Conservation (phyloP, 129 eudicot genomes). For the Mikania micrantha region DNA sequence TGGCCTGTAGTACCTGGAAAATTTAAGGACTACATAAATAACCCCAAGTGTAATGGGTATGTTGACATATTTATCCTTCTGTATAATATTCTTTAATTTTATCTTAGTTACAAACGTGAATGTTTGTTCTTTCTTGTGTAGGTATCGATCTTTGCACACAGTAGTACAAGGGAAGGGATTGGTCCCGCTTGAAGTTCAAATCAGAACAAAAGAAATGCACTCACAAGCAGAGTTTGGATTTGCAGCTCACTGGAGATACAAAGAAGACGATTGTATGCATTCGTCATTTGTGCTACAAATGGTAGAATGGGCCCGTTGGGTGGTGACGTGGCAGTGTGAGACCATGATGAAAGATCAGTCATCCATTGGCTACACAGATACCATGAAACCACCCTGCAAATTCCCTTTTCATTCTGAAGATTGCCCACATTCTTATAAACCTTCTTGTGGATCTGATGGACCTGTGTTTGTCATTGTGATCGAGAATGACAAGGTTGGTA, state of each 20-base stretch:
- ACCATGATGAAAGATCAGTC: conserved; percentile 52
- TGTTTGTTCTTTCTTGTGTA: conserved; percentile 14
- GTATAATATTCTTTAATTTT: not conserved
- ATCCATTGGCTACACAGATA: conserved; percentile 32
- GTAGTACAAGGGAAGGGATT: conserved; percentile 73
- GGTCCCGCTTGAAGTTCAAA: conserved; percentile 87
- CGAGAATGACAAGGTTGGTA: conserved; percentile 83
- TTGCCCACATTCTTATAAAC: conserved; percentile 70
- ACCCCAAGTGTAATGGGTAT: conserved; percentile 82
- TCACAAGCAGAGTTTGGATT: conserved; percentile 89
- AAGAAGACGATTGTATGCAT: conserved; percentile 76
- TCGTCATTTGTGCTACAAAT: conserved; percentile 81
- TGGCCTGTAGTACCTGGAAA: conserved; percentile 92
- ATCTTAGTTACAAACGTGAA: not conserved
- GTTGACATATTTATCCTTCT: not conserved
- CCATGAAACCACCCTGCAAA: conserved; percentile 59
- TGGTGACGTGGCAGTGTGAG: conserved; percentile 93
- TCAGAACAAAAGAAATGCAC: conserved; percentile 86
- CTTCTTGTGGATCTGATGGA: conserved; percentile 53
- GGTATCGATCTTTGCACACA: conserved; percentile 88
- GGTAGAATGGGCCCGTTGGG: conserved; percentile 99
- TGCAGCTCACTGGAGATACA: conserved; percentile 99
- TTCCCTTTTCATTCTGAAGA: conserved; percentile 79
- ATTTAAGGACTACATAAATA: conserved; percentile 76
- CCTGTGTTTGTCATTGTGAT: conserved; percentile 81